phyloP scores from a whole-genome alignment of 2,329 filamentous ascomycete species.

The Trichoderma citrinoviride region DNA sequence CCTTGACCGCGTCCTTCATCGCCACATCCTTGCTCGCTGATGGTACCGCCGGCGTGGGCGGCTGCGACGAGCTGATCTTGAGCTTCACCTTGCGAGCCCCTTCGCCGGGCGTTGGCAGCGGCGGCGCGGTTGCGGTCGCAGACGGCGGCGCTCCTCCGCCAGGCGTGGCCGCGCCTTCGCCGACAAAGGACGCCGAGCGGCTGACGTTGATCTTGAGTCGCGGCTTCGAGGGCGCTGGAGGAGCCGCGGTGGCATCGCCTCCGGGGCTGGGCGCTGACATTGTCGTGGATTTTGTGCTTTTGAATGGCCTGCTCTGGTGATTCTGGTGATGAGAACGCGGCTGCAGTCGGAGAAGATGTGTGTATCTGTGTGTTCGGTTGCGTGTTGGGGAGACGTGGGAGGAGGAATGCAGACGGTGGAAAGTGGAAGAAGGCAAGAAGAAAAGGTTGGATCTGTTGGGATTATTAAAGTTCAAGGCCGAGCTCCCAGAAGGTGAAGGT shows the following conservation, averaged over 20 bases:
- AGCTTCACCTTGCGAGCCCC: constrained; percentile 42
- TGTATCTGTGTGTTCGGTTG: not conserved
- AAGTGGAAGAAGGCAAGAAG: not conserved
- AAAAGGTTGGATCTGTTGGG: not conserved
- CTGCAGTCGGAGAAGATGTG: too few species aligned
- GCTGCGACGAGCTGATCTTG: constrained; percentile 41
- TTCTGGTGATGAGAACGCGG: not conserved
- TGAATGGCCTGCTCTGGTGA: too few species aligned
- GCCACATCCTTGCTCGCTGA: not conserved
- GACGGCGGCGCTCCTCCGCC: constrained; percentile 19
- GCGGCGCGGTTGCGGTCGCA: constrained; percentile 2
- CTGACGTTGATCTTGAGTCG: constrained; percentile 42
- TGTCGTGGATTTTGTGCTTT: not conserved
- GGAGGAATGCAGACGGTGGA: too few species aligned
- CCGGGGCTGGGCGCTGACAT: constrained; percentile 33
- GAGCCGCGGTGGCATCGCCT: constrained; percentile 27
- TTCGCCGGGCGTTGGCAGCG: constrained; percentile 31
- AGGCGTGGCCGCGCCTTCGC: constrained; percentile 28
- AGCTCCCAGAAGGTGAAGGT: not conserved
- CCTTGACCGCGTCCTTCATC: constrained; percentile 9
- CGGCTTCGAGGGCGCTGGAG: constrained; percentile 36
- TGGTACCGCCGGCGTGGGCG: constrained; percentile 36
- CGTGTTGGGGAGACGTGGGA: too few species aligned
- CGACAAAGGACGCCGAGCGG: constrained; percentile 37
- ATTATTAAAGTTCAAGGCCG: not conserved